Conservation (phyloP, 2,329 filamentous ascomycete genomes). For the Cryphonectria nitschkei region DNA sequence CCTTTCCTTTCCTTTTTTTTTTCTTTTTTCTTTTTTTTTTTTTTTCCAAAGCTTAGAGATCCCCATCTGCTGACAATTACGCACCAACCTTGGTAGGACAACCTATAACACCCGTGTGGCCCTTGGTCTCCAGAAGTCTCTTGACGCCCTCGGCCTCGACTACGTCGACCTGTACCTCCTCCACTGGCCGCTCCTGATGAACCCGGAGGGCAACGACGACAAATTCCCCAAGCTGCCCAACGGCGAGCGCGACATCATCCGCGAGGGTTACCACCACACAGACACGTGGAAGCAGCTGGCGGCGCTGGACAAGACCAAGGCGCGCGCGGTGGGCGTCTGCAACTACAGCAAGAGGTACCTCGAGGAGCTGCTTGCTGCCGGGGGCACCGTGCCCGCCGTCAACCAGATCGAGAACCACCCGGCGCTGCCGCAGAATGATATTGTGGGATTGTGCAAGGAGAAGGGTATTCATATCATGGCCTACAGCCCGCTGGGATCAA, state of each 20-base stretch:
- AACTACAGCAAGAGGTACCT: constrained; percentile 63
- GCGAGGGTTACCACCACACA: constrained; percentile 66
- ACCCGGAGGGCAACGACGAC: constrained; percentile 74
- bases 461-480: constrained; percentile 74
- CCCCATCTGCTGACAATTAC: neutral
- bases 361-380: constrained; percentile 55
- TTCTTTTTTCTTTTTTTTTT: neutral
- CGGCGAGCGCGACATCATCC: constrained; percentile 74
- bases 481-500: constrained; percentile 69
- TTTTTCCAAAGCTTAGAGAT: neutral
- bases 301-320: constrained; percentile 62
- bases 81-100: constrained; percentile 42
- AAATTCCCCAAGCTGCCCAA: constrained; percentile 75
- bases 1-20: too few species aligned
- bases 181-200: constrained; percentile 84
- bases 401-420: constrained; percentile 80
- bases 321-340: constrained; percentile 57
- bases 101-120: constrained; percentile 74
- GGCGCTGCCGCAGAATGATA: constrained; percentile 70
- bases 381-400: constrained; percentile 59
- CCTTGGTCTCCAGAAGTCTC: constrained; percentile 71
- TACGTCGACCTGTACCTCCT: constrained; percentile 83
- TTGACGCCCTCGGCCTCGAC: constrained; percentile 74
- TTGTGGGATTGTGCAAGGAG: constrained; percentile 68
- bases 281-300: constrained; percentile 81